Evolutionary conservation across 2,329 filamentous ascomycete species (phyloP), one percentile per base, ranked within the genome.

Genomic region (Byssothecium circinans): DNA sequence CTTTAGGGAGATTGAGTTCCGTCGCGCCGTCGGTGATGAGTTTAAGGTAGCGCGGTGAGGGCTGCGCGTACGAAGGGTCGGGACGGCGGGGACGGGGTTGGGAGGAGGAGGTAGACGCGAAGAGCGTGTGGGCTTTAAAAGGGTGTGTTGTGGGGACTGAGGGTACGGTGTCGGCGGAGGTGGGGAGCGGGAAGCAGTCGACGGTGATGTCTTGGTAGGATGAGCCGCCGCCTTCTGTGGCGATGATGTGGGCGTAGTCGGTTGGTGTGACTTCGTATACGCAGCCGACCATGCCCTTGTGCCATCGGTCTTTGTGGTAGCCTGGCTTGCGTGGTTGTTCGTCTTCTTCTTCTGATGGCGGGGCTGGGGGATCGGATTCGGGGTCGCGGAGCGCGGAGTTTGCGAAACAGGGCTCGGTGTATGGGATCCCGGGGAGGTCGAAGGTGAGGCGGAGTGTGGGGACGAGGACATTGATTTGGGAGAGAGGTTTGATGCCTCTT

Each of bases 401-500:
- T 47, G 90, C 91, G 68, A 97, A 96, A 70, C 92, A 96, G 0
- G 94, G 92, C 71, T 97, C 94, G 11, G 74, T 65, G 73, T 97
- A 97, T 0, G 94, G 89, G 1, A 96, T 64, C 1, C 91, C 92
- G 0, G 91, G 83, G 0, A 97, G 81, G 65, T 94, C 87, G 69
- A 99, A 96, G 6, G 85, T 88, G 43, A 99, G 77, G 41, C 82
- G 79, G 39, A 97, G 77, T 4, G 82, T 80, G 0, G 94, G 94
- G 2, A 90, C 89, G 4, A 87, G 81, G 7, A 96, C 92, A 63
- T 91, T 91, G 64, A 91, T 74, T 54, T 88, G 82, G 32, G 89
- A 90, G 12, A 97, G 62, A 0, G 94, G 94, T 20, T 81, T 82
- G 72, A 97, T 92, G 50, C 86, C 86, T 43, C 92, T 86, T 50